These are phyloP conservation scores for Colletotrichum agaves DNA, from an alignment of 2,329 filamentous ascomycete genomes.

Conservation along the genomic window DNA sequence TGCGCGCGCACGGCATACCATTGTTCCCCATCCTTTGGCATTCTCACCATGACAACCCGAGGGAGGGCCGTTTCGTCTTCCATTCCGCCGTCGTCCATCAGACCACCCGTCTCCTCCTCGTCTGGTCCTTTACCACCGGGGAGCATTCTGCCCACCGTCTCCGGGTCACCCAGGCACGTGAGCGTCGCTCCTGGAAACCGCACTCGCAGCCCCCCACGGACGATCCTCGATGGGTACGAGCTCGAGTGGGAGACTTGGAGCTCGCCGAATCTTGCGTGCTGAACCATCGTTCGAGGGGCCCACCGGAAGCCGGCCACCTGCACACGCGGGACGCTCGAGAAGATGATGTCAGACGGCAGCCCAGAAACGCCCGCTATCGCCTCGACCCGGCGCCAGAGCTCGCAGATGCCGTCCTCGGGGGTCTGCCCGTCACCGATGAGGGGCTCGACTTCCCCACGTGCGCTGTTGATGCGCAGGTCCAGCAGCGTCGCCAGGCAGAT, in stretches of 20 bases:
- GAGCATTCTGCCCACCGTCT: not conserved
- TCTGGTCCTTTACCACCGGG: not conserved
- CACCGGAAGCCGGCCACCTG: not conserved
- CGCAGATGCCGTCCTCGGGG: conserved; percentile 21
- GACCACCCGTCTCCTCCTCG: not conserved
- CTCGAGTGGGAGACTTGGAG: not conserved
- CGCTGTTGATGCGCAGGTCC: not conserved
- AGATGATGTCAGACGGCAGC: conserved; percentile 11
- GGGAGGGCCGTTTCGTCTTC: not conserved
- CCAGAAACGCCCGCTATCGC: not conserved
- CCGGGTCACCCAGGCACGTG: not conserved
- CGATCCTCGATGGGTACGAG: not conserved
- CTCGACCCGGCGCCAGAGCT: conserved; percentile 22
- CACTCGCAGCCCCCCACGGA: not conserved
- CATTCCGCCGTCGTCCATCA: not conserved
- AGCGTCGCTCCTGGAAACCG: not conserved
- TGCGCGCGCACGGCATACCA: conserved; percentile 8
- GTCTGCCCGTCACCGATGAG: conserved; percentile 8
- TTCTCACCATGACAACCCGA: not conserved
- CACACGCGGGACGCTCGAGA: conserved; percentile 25
- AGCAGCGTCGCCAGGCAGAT: conserved; percentile 8
- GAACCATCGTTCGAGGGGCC: conserved; percentile 16
- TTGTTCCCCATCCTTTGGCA: not conserved
- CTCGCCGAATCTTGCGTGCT: conserved; percentile 13
- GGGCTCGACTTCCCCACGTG: not conserved